These are phyloP conservation scores for Aspergillus sparsus DNA, from an alignment of 495 filamentous ascomycete species.

Conservation along the genomic window DNA sequence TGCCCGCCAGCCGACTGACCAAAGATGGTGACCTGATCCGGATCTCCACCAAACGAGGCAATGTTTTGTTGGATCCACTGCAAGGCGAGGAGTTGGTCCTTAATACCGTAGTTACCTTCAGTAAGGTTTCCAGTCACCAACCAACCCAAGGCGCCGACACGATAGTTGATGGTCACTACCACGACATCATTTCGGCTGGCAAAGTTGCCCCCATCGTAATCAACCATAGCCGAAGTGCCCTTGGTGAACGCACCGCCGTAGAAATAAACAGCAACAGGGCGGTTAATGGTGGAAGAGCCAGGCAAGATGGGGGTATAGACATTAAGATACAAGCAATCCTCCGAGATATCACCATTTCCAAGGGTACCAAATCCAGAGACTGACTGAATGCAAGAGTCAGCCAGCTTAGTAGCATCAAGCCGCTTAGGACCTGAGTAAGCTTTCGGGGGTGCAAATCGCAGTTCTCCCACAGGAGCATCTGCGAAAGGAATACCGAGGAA, in stretches of 20 bases:
- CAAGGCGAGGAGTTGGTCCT: conserved; percentile 44
- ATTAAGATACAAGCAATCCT: conserved; percentile 49
- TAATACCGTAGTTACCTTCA: conserved; percentile 39
- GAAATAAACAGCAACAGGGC: conserved; percentile 45
- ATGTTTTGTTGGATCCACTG: conserved; percentile 57
- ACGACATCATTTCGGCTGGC: conserved; percentile 49
- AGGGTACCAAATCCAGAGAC: conserved; percentile 20
- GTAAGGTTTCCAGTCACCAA: conserved; percentile 34
- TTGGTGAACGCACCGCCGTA: conserved; percentile 47
- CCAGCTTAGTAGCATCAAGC: conserved; percentile 45
- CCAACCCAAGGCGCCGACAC: conserved; percentile 45
- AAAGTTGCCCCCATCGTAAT: conserved; percentile 47
- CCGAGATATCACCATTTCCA: conserved; percentile 33
- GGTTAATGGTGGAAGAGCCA: not conserved
- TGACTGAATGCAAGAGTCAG: conserved; percentile 45
- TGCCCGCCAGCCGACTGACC: conserved; percentile 59
- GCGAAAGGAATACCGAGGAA: conserved; percentile 56
- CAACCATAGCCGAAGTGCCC: conserved; percentile 41
- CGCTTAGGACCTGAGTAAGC: conserved; percentile 37
- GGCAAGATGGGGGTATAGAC: conserved; percentile 33
- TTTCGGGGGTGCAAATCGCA: conserved; percentile 47
- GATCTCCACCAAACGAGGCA: conserved; percentile 51
- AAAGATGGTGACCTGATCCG: conserved; percentile 49
- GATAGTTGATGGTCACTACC: conserved; percentile 49
- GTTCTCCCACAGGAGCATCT: conserved; percentile 34